phyloP scores from a whole-genome alignment of 2,329 filamentous ascomycete species.

The Hymenoscyphus repandus region DNA sequence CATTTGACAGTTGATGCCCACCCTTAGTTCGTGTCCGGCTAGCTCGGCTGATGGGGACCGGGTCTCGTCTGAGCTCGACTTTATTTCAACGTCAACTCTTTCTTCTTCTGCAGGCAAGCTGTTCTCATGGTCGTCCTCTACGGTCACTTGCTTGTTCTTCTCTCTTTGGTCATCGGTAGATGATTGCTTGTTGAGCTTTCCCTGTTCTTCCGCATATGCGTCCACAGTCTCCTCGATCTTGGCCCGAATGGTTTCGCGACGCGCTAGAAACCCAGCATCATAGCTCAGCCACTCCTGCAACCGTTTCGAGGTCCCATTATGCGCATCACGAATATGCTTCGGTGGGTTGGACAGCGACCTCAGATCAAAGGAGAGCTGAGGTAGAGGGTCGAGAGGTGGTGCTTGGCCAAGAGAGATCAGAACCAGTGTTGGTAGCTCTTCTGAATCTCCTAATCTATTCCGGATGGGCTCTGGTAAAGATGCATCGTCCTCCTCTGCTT shows the following conservation, averaged over 20 bases:
- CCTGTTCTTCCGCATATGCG: constrained; percentile 1
- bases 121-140: background rate
- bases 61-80: background rate
- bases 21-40: constrained; percentile 6
- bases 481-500: background rate
- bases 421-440: constrained; percentile 6
- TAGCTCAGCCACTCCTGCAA: constrained; percentile 16
- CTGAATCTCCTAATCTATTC: background rate
- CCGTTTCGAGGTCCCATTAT: constrained; percentile 14
- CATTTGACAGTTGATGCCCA: constrained; percentile 18
- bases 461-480: background rate
- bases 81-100: background rate
- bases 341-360: constrained; percentile 18
- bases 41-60: background rate
- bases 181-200: background rate
- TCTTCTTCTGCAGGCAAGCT: background rate
- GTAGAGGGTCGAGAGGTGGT: constrained; percentile 13
- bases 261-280: constrained; percentile 9
- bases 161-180: background rate
- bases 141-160: background rate
- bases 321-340: constrained; percentile 17
- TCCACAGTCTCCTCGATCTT: constrained; percentile 10
- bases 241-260: constrained; percentile 10
- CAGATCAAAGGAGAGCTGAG: constrained; percentile 15
- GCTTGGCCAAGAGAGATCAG: constrained; percentile 18